A percentile compares a stretch with the other conserved stretches of the same genome.
These are phyloP conservation scores for Suhomyces sp. DNA, from an alignment of 805 yeast species.

Conservation along the genomic window DNA sequence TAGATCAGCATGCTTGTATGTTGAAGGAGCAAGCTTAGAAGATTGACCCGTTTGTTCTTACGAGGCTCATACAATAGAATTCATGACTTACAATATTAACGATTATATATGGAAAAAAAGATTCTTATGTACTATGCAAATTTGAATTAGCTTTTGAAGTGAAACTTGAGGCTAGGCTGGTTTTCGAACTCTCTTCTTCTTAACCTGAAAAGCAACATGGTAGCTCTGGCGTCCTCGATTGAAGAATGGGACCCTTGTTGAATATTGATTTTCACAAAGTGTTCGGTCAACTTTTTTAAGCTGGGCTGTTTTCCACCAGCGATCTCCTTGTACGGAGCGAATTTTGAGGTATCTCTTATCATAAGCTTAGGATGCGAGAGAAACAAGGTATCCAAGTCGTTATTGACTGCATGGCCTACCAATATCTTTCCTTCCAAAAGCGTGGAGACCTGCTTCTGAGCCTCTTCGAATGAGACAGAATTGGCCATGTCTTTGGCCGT, in stretches of 20 bases:
- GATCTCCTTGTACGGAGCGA: constrained; percentile 54
- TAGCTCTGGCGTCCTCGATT: constrained; percentile 85
- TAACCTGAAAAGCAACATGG: constrained; percentile 74
- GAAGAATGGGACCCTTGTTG: constrained; percentile 81
- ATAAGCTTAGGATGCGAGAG: constrained; percentile 62
- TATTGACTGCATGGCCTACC: constrained; percentile 83
- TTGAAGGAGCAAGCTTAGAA: constrained; percentile 36
- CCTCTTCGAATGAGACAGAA: constrained; percentile 67
- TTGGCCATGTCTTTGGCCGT: constrained; percentile 63
- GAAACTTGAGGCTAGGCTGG: constrained; percentile 3
- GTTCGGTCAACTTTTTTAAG: constrained; percentile 60
- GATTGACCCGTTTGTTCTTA: constrained; percentile 19
- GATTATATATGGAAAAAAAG: not conserved
- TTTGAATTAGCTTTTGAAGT: not conserved
- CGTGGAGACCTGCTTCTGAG: constrained; percentile 55
- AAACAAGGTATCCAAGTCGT: constrained; percentile 68
- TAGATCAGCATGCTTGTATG: constrained; percentile 33
- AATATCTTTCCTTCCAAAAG: constrained; percentile 55
- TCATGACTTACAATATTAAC: not conserved
- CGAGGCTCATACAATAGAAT: not conserved
- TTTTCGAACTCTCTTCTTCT: constrained; percentile 61
- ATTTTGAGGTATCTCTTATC: constrained; percentile 74
- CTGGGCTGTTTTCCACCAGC: constrained; percentile 71
- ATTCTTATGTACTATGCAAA: not conserved
- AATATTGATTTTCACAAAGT: constrained; percentile 56